phyloP scores from a whole-genome alignment of 2,329 filamentous ascomycete species.

The Amesomyces nigricolor region DNA sequence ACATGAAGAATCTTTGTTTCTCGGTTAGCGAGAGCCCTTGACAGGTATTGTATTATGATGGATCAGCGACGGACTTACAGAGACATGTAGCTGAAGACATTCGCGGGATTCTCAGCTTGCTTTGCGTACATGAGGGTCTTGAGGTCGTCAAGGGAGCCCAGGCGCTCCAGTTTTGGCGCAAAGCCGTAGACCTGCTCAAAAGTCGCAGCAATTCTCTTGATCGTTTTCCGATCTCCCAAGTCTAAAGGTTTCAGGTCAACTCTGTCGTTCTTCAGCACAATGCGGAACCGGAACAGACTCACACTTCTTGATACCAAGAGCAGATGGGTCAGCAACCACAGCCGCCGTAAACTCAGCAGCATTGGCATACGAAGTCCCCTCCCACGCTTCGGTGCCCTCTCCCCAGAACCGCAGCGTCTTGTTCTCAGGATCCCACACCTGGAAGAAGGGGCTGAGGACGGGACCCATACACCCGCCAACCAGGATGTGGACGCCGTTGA shows the following conservation, averaged over 20 bases:
- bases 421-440: not conserved
- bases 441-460: conserved; percentile 28
- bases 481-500: conserved; percentile 38
- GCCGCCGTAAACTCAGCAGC: conserved; percentile 34
- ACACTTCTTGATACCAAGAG: not conserved
- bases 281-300: no score
- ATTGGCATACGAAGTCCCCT: conserved; percentile 35
- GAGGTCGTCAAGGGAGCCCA: conserved; percentile 25
- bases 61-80: not conserved
- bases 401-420: conserved; percentile 32
- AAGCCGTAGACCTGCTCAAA: conserved; percentile 28
- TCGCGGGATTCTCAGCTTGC: not conserved
- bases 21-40: not conserved
- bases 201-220: conserved; percentile 20
- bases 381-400: conserved; percentile 33
- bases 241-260: no score
- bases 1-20: conserved; percentile 1
- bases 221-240: no score
- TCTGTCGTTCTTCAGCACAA: no score
- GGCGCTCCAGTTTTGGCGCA: conserved; percentile 22
- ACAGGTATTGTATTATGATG: no score
- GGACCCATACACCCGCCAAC: conserved; percentile 35
- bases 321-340: conserved; percentile 18
- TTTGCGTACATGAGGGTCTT: not conserved
- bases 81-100: conserved; percentile 6